Base-by-base conservation (phyloP, 768 basidiomycete species). In the Suillus weaverae region DNA sequence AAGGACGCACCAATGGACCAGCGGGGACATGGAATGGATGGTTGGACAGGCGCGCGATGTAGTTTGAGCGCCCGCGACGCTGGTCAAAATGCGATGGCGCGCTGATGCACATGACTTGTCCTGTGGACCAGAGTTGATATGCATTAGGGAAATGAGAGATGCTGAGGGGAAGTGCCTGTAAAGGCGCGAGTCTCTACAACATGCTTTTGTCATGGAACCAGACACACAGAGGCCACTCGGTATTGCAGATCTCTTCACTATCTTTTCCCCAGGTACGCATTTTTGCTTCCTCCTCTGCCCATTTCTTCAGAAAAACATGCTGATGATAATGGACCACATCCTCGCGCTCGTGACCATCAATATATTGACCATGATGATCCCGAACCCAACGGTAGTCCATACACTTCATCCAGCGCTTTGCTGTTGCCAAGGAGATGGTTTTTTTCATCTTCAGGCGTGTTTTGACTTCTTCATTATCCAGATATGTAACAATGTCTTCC, bases 191-290 rank as follows among this genome's bases (percentile, higher is more conserved):
- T n/a, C n/a, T n/a, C n/a, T n/a, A n/a, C n/a, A n/a, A n/a, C 3
- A 66, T 76, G 16, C 73, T 75, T 65, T 78, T 72, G 61, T 79
- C 72, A 62, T 79, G 77, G 51, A 64, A 69, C 70, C 69, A 73
- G 9, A 70, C 61, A 20, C 26, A 70, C 43, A 33, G 18, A 30
- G 53, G 48, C 48, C 10, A 38, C 48, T 53, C 4, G 51, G 30
- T 35, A 13, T 62, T 41, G 26, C 14, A 16, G 50, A 39, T 38
- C 26, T 14, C 38, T 35, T 61, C 51, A 33, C 7, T 4, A 33
- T 63, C 36, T 9, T 20, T 8, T 16, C 51, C 14, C 62, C 65
- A 62, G 4, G 26, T 56, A 14, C 30, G 22, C 64, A 65, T 61
- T 8, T 39, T 18, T 43, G n/a, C 22, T 43, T 65, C 38, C 2